phyloP scores from a whole-genome alignment of 768 basidiomycete species.

The Boletales sp. region DNA sequence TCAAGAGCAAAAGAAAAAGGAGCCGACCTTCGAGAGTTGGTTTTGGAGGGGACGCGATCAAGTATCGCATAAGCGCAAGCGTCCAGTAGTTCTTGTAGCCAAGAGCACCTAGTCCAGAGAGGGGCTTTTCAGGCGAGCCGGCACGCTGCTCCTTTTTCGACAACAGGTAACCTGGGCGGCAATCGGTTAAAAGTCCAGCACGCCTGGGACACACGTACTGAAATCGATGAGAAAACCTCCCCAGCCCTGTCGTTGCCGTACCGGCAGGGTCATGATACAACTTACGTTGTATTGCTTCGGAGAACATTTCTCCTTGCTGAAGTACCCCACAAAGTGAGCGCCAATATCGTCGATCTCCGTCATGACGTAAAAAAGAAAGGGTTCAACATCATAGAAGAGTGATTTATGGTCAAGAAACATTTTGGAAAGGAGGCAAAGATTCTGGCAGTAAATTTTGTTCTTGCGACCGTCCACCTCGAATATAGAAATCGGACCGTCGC shows the following conservation, averaged over 20 bases:
- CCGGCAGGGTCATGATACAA: constrained; percentile 98
- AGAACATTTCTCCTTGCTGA: constrained; percentile 97
- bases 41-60: constrained; percentile 54
- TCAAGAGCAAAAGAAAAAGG: constrained; percentile 7
- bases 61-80: constrained; percentile 77
- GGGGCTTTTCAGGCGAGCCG: constrained; percentile 94
- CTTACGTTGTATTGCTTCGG: constrained; percentile 96
- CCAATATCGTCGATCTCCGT: constrained; percentile 88
- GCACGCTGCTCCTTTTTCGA: constrained; percentile 90
- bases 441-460: constrained; percentile 99
- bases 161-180: constrained; percentile 76
- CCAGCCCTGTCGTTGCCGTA: constrained; percentile 94
- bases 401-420: constrained; percentile 99
- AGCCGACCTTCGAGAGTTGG: constrained; percentile 72
- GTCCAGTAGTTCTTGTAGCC: constrained; percentile 98
- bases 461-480: constrained; percentile 98
- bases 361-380: constrained; percentile 98
- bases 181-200: constrained; percentile 2
- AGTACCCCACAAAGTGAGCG: constrained; percentile 95
- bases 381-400: constrained; percentile 98
- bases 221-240: constrained; percentile 97
- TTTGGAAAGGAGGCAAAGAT: constrained; percentile 93
- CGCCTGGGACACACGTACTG: constrained; percentile 47
- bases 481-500: constrained; percentile 83
- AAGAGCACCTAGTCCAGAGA: constrained; percentile 87